Evolutionary conservation across 2,329 filamentous ascomycete species (phyloP).

Genomic region (Chaetomium globosum): DNA sequence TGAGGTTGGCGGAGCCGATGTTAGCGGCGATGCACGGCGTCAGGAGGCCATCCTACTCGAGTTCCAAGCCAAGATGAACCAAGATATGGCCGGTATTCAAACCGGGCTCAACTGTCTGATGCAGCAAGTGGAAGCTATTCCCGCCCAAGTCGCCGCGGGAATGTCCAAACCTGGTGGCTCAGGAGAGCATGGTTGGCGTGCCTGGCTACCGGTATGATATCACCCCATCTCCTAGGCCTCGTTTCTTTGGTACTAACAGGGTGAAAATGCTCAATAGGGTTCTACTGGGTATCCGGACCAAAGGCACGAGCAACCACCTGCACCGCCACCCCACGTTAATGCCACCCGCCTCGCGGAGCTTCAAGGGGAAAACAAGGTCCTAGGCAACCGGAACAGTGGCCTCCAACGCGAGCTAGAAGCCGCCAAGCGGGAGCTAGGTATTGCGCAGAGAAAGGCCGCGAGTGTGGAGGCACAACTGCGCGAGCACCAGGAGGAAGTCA

Average conservation of each 20-base stretch:
- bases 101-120: not conserved
- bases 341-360: slow-evolving; percentile 1
- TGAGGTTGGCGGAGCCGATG: not conserved
- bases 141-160: not conserved
- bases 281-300: not conserved
- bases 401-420: slow-evolving; percentile 8
- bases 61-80: slow-evolving; percentile 1
- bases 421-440: not conserved
- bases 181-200: not conserved
- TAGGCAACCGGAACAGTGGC: not conserved
- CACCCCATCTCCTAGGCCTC: not conserved
- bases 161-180: not conserved
- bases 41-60: not conserved
- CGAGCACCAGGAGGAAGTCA: slow-evolving; percentile 4
- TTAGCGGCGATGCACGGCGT: not conserved
- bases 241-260: not conserved
- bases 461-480: slow-evolving; percentile 6
- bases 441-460: not conserved
- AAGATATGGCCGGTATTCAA: slow-evolving; percentile 12
- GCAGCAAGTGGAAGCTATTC: slow-evolving; percentile 5
- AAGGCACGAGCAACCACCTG: not conserved
- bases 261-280: not conserved
- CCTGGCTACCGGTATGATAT: not conserved
- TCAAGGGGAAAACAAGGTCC: not conserved
- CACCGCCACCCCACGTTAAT: not conserved